phyloP scores from a whole-genome alignment of 2,329 filamentous ascomycete genomes.

The Colletotrichum scovillei region DNA sequence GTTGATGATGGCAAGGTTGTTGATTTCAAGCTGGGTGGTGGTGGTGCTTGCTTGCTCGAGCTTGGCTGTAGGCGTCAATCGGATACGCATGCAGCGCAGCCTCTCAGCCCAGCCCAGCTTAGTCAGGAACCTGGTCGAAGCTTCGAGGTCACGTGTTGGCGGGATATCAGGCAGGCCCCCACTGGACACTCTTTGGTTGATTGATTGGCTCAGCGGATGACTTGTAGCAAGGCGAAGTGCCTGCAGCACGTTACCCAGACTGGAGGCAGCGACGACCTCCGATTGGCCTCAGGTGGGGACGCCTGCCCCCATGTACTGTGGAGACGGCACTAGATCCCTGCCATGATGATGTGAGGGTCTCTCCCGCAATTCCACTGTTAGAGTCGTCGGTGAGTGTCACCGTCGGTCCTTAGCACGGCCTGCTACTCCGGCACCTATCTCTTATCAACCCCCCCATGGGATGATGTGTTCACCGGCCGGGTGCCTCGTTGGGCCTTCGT shows the following conservation, averaged over 20 bases:
- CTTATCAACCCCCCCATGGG: slow-evolving; percentile 34
- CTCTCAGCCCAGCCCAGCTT: slow-evolving; percentile 34
- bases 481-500: slow-evolving; percentile 34
- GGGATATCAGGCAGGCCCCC: neutral
- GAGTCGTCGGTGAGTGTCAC: neutral
- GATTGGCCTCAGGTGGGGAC: slow-evolving; percentile 7
- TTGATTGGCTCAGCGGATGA: slow-evolving; percentile 23
- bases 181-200: neutral
- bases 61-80: slow-evolving; percentile 37
- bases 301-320: slow-evolving; percentile 16
- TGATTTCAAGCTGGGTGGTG: slow-evolving; percentile 3
- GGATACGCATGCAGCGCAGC: slow-evolving; percentile 38
- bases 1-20: slow-evolving; percentile 25
- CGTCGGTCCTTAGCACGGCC: slow-evolving; percentile 8
- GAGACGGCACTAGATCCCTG: slow-evolving; percentile 23
- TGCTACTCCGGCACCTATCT: slow-evolving; percentile 28
- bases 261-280: slow-evolving; percentile 20
- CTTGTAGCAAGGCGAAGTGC: slow-evolving; percentile 27
- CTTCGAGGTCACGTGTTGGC: neutral
- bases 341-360: slow-evolving; percentile 34
- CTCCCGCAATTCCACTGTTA: slow-evolving; percentile 36
- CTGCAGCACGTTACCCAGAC: slow-evolving; percentile 22
- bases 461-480: slow-evolving; percentile 33
- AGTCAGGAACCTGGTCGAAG: slow-evolving; percentile 19
- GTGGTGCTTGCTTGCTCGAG: slow-evolving; percentile 12